Base-by-base conservation (phyloP, 768 basidiomycete genomes). In the Harrya chromipes region DNA sequence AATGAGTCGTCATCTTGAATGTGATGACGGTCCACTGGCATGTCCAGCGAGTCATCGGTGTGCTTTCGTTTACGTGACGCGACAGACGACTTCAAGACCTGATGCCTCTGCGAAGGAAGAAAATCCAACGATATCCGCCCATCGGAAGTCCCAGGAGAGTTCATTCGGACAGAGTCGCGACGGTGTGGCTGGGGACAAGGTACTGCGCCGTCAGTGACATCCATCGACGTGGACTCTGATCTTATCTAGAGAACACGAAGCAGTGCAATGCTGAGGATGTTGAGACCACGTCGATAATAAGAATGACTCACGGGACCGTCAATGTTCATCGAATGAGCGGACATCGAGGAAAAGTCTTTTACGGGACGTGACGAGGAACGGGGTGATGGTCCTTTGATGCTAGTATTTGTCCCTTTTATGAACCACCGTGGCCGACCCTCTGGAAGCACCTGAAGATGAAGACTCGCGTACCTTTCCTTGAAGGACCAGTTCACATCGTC, bases 41-140 rank as follows among this genome's bases (percentile, higher is more conserved):
- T 29, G 20, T 37, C 23, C 9, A 36, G 31, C 14, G 51, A n/a
- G 42, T 40, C 52, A 6, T 45, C 23, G 21, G 42, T 21, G 5
- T 1, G 43, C 34, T 54, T 63, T 21, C 63, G 63, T 63, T 65
- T 65, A 11, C 50, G 48, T 12, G 47, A 7, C 5, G 40, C 4
- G 27, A 34, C n/a, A 26, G 42, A 37, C 16, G 29, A 17, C 21
- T 23, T 26, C 21, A 17, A 40, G 35, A 1, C 16, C 16, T 33
- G 33, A 24, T 6, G 17, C 20, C n/a, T 20, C 50, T 29, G 31
- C 9, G 33, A 20, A 37, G 36, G 31, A 21, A 23, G 29, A 26
- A 14, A 17, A n/a, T 13, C 12, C 14, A 27, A 20, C 17, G 35
- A 6, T 41, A 24, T 27, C 14, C 23, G 45, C 21, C 9, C n/a